Percentiles rank a stretch among this genome's conserved stretches.
Conservation (phyloP, 164 flowering plant genomes). For the Hamamelis virginiana region DNA sequence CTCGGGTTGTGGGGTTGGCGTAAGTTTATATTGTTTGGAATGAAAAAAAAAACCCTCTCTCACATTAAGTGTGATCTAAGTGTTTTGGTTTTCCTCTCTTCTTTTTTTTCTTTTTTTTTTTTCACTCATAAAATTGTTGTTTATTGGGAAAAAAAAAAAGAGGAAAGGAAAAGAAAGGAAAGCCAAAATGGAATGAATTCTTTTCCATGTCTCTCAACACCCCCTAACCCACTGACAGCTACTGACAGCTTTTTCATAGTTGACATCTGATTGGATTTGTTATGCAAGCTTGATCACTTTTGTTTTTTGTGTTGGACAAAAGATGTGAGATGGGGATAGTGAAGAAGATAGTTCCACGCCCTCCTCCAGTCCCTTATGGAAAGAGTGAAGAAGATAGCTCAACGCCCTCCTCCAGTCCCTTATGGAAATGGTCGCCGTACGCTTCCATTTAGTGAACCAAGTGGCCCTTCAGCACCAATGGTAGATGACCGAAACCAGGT, state of each 20-base stretch:
- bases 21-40: no score
- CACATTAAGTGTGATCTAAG: no score
- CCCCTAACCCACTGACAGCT: no score
- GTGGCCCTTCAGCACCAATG: conserved; percentile 17
- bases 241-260: background rate
- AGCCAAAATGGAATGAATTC: background rate
- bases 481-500: conserved; percentile 35
- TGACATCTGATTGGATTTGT: background rate
- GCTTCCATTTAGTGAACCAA: conserved; percentile 14
- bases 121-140: no score
- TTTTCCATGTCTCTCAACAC: background rate
- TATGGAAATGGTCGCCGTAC: conserved; percentile 20
- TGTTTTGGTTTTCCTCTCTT: no score
- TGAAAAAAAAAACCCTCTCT: no score
- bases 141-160: no score
- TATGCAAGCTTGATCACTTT: background rate
- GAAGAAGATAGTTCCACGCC: conserved; percentile 49
- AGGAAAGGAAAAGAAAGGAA: no score
- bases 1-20: no score
- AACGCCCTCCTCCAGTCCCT: conserved; percentile 61
- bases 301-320: conserved; percentile 8
- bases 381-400: no score
- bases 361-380: no score
- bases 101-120: no score
- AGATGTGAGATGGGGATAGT: conserved; percentile 55